Evolutionary conservation across 805 yeast genomes (phyloP).

Genomic region (Wickerhamiella siamensis): DNA sequence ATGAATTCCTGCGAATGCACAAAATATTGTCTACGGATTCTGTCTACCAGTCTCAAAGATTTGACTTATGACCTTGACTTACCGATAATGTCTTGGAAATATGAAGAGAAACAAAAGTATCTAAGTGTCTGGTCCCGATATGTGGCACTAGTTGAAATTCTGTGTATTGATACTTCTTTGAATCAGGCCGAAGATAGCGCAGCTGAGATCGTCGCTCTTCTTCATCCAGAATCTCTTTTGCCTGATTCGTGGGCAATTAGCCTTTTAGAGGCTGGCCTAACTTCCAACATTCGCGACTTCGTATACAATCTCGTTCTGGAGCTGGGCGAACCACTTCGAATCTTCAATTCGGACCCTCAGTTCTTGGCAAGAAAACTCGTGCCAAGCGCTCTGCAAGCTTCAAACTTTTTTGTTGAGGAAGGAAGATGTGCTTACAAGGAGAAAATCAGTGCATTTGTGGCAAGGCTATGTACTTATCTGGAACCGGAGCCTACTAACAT

Average conservation of each 20-base stretch:
- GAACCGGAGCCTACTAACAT: slow-evolving; percentile 19
- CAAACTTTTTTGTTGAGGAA: slow-evolving; percentile 35
- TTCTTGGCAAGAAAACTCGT: slow-evolving; percentile 34
- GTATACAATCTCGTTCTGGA: slow-evolving; percentile 41
- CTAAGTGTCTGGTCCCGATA: slow-evolving; percentile 52
- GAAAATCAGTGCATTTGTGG: slow-evolving; percentile 28
- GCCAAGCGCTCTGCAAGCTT: slow-evolving; percentile 49
- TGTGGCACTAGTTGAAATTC: slow-evolving; percentile 60
- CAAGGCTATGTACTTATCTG: slow-evolving; percentile 25
- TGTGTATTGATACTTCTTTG: slow-evolving; percentile 71
- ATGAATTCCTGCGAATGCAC: not conserved
- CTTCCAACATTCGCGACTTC: slow-evolving; percentile 55
- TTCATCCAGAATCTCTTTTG: slow-evolving; percentile 37
- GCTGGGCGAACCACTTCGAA: slow-evolving; percentile 32
- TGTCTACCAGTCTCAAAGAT: not conserved
- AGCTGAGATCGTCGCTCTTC: slow-evolving; percentile 41
- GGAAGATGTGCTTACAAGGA: not conserved
- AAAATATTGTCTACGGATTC: not conserved
- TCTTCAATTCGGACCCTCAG: slow-evolving; percentile 32
- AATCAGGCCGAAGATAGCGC: slow-evolving; percentile 75
- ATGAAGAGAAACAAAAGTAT: not conserved
- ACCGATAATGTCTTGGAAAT: not conserved
- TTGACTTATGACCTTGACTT: not conserved
- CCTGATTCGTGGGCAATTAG: slow-evolving; percentile 61
- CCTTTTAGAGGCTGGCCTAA: slow-evolving; percentile 61